Percentiles rank a stretch among this genome's conserved stretches.
phyloP scores from a whole-genome alignment of 2,329 filamentous ascomycete genomes.

The Fusarium transvaalense region DNA sequence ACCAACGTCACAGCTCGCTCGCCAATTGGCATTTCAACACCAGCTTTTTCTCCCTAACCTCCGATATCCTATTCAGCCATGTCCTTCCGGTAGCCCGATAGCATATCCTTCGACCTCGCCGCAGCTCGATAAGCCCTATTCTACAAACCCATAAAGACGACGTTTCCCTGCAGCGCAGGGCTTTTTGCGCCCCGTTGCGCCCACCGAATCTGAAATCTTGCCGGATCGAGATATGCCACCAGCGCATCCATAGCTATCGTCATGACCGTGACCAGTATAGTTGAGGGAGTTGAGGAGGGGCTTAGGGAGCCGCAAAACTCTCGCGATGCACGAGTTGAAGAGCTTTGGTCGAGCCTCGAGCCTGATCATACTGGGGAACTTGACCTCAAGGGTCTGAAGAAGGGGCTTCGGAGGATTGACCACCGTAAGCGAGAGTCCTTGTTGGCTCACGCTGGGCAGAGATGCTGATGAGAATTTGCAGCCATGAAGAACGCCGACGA shows the following conservation, averaged over 20 bases:
- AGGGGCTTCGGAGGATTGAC: constrained; percentile 87
- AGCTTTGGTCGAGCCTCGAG: constrained; percentile 87
- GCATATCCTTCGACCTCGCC: constrained; percentile 12
- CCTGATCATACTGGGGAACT: constrained; percentile 81
- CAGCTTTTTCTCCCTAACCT: constrained; percentile 27
- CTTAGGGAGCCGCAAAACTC: constrained; percentile 81
- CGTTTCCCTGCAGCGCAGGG: constrained; percentile 22
- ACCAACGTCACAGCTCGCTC: constrained; percentile 42
- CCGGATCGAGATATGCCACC: constrained; percentile 53
- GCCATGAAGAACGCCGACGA: constrained; percentile 90
- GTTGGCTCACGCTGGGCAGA: constrained; percentile 18
- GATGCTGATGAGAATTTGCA: constrained; percentile 52
- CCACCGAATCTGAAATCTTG: constrained; percentile 29
- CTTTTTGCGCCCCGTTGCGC: constrained; percentile 28
- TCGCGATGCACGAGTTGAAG: constrained; percentile 83
- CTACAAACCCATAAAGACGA: constrained; percentile 17
- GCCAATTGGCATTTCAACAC: constrained; percentile 41
- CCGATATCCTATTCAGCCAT: constrained; percentile 32
- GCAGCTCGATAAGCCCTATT: constrained; percentile 7
- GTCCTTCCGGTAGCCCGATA: constrained; percentile 41
- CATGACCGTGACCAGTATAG: constrained; percentile 62
- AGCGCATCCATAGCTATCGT: constrained; percentile 39
- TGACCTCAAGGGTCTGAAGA: constrained; percentile 86
- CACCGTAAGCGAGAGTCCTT: constrained; percentile 73
- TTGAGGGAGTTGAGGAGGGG: constrained; percentile 69